A percentile compares a stretch with the other conserved stretches of the same genome.
Evolutionary conservation across 352 stramenopile genomes (phyloP).

Genomic region (Pythium utonaiense): DNA sequence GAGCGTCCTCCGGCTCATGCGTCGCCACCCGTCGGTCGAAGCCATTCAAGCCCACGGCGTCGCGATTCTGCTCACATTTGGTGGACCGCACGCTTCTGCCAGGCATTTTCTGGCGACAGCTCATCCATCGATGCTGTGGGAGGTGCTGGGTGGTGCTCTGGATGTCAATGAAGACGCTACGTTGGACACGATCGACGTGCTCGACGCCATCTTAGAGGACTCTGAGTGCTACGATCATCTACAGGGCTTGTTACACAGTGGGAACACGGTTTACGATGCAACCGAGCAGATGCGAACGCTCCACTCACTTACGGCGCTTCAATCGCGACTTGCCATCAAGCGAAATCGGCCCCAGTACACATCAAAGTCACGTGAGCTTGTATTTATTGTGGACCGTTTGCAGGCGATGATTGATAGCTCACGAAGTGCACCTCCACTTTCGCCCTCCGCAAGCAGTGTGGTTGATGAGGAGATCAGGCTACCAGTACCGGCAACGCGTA

Average conservation of each 20-base stretch:
- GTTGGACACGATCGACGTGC: constrained; percentile 36
- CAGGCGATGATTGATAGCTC: constrained; percentile 7
- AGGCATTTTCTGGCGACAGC: constrained; percentile 23
- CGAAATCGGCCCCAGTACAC: constrained; percentile 4
- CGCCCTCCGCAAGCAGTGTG: not conserved
- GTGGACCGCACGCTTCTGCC: constrained; percentile 21
- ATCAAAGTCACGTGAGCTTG: constrained; percentile 2
- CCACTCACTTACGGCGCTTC: constrained; percentile 2
- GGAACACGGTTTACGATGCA: not conserved
- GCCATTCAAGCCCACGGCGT: constrained; percentile 50
- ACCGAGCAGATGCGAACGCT: constrained; percentile 8
- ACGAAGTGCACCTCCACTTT: not conserved
- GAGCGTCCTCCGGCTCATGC: constrained; percentile 35
- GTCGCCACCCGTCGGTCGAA: constrained; percentile 26
- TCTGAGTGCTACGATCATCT: constrained; percentile 12
- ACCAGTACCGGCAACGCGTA: not conserved
- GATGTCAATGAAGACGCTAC: constrained; percentile 22
- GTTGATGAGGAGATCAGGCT: not conserved
- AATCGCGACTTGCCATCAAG: constrained; percentile 16
- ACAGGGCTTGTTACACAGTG: not conserved
- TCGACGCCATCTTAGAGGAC: constrained; percentile 38
- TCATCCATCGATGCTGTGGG: constrained; percentile 23
- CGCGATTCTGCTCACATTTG: constrained; percentile 44
- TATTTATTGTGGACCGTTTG: constrained; percentile 10
- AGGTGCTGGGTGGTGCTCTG: constrained; percentile 30